Evolutionary conservation across 345 rosid genomes (phyloP), one percentile per base, ranked within the genome.

Genomic region (Gossypium bickii): DNA sequence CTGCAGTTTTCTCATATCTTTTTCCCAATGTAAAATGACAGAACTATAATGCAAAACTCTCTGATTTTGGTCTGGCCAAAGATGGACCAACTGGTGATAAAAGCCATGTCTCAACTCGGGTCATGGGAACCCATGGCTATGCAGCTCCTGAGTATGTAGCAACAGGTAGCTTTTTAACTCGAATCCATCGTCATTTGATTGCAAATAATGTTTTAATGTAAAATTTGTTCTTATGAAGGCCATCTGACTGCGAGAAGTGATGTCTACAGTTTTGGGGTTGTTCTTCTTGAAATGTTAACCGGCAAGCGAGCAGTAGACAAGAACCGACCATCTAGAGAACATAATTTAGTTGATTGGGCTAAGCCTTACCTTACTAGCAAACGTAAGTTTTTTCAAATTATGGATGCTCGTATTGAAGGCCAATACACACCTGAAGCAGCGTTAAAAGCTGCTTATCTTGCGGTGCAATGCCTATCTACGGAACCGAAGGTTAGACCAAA

Each of bases 11-110:
- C 76, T 79, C 11, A 72, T 47, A 76, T 73, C 16, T 6, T 65
- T 16, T 25, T 48, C 25, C 25, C 55, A 53, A 25, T 41, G 24
- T 74, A 59, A 25, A 45, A 72, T 70, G 47, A 85, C 81, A 92
- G 98, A 87, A 87, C 52, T 93, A 89, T 64, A 83, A 82, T 6
- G 97, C 96, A 1, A 95, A 89, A 61, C 94, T 95, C 47, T 95
- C 99, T 7, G 98, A 95, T 77, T 95, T 95, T 56, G 99, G 99
- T 4, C 80, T 95, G 81, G 98, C 99, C 77, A 91, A 94, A 74
- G 99, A 95, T 72, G 97, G 98, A 38, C 99, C 99, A 24, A 61
- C 79, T 2, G 99, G 93, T 2, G 90, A 88, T 74, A 75, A 77
- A 67, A 93, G 98, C 82, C 86, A 93, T 68, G 94, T 93, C 78